phyloP scores from a whole-genome alignment of 805 yeast species.

The Lipomyces starkeyi region DNA sequence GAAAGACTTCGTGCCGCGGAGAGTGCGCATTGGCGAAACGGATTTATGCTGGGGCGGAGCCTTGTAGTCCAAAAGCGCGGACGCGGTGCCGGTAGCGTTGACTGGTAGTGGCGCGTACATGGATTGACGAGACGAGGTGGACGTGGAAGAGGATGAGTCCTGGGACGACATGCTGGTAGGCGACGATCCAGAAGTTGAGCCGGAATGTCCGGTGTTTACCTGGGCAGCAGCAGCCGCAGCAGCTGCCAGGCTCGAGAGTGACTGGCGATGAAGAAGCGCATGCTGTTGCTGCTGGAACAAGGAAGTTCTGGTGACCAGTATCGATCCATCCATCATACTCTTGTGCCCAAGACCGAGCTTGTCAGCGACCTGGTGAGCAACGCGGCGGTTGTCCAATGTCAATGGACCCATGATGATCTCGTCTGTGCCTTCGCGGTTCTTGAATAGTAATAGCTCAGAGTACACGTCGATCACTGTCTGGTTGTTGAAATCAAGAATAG shows the following conservation, averaged over 20 bases:
- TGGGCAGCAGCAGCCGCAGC: background rate
- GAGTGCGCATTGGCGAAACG: conserved; percentile 22
- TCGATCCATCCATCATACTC: conserved; percentile 48
- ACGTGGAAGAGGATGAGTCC: background rate
- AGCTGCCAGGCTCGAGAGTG: background rate
- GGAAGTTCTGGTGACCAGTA: conserved; percentile 42
- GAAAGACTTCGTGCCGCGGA: conserved; percentile 42
- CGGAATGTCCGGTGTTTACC: background rate
- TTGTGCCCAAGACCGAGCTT: conserved; percentile 59
- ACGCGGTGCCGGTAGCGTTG: conserved; percentile 20
- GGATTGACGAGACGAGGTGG: conserved; percentile 13
- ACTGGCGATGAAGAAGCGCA: conserved; percentile 5
- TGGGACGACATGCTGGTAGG: background rate
- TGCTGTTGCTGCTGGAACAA: conserved; percentile 40
- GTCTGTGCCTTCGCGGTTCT: conserved; percentile 37
- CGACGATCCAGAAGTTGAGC: conserved; percentile 2
- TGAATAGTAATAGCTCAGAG: conserved; percentile 76
- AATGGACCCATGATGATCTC: conserved; percentile 70
- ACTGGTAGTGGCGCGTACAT: conserved; percentile 20
- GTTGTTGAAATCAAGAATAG: conserved; percentile 77
- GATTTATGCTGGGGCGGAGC: conserved; percentile 14
- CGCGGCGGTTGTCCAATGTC: conserved; percentile 58
- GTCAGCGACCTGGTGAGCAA: conserved; percentile 65
- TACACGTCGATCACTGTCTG: conserved; percentile 86
- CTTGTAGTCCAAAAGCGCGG: conserved; percentile 25